A percentile compares a stretch with the other conserved stretches of the same genome.
phyloP scores from a whole-genome alignment of 257 asterid species.

The Nicotiana noctiflora region DNA sequence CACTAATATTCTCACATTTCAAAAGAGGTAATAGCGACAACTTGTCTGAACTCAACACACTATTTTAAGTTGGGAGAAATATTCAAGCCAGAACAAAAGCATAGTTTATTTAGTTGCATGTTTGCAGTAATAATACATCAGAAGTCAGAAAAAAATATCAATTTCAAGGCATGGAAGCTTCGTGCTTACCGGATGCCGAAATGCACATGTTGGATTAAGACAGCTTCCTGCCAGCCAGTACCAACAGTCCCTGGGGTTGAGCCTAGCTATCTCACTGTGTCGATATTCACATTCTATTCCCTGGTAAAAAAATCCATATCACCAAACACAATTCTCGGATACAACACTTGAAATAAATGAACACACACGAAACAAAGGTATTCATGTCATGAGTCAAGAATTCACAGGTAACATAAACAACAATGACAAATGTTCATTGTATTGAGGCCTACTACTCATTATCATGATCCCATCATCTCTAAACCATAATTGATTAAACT shows the following conservation, averaged over 20 bases:
- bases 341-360: background rate
- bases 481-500: background rate
- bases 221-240: slow-evolving; percentile 32
- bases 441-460: background rate
- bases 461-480: background rate
- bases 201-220: slow-evolving; percentile 32
- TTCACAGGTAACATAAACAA: background rate
- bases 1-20: background rate
- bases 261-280: slow-evolving; percentile 41
- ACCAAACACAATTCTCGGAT: background rate
- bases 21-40: background rate
- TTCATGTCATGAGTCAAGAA: background rate
- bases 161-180: background rate
- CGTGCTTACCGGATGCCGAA: slow-evolving; percentile 43
- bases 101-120: background rate
- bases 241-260: slow-evolving; percentile 44
- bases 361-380: background rate
- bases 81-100: background rate
- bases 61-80: background rate
- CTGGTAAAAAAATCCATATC: slow-evolving; percentile 11
- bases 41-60: background rate
- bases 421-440: background rate
- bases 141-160: background rate
- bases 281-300: slow-evolving; percentile 40
- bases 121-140: background rate